Percentiles rank a stretch among this genome's conserved stretches.
Conservation (phyloP, 495 filamentous ascomycete genomes). For the Penicillium herquei region DNA sequence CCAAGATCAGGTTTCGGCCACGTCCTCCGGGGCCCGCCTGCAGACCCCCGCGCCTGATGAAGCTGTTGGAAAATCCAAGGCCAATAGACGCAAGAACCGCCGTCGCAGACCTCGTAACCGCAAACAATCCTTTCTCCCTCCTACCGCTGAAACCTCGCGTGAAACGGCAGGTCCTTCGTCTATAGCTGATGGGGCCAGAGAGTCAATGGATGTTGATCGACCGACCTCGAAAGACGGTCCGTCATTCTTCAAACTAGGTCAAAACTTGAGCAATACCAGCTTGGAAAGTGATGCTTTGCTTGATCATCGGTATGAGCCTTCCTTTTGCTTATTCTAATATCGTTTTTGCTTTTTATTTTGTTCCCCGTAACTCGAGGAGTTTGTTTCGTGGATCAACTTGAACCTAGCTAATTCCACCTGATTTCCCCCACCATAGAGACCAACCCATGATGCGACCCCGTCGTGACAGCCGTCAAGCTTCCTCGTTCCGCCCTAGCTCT, state of each 20-base stretch:
- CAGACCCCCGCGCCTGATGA: conserved; percentile 25
- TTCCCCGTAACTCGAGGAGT: background rate
- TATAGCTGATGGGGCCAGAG: conserved; percentile 22
- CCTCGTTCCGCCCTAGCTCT: conserved; percentile 47
- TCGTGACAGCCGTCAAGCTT: conserved; percentile 54
- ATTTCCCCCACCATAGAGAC: conserved; percentile 44
- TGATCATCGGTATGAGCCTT: conserved; percentile 67
- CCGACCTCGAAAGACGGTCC: conserved; percentile 27
- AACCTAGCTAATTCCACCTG: conserved; percentile 5
- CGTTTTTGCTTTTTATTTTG: background rate
- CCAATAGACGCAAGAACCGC: conserved; percentile 38
- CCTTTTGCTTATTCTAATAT: background rate
- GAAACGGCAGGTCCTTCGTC: conserved; percentile 18
- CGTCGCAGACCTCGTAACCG: conserved; percentile 43
- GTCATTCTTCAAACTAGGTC: conserved; percentile 58
- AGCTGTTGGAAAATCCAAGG: conserved; percentile 24
- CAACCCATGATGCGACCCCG: conserved; percentile 70
- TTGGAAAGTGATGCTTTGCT: conserved; percentile 77
- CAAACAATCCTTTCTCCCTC: conserved; percentile 36
- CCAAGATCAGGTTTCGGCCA: conserved; percentile 13
- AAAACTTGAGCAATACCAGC: conserved; percentile 73
- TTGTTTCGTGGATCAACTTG: background rate
- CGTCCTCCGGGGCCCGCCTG: conserved; percentile 22
- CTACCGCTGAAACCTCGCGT: conserved; percentile 26
- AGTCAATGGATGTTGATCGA: conserved; percentile 30